phyloP scores from a whole-genome alignment of 1,139 yeast genomes.

The Scheffersomyces cryptocercus region DNA sequence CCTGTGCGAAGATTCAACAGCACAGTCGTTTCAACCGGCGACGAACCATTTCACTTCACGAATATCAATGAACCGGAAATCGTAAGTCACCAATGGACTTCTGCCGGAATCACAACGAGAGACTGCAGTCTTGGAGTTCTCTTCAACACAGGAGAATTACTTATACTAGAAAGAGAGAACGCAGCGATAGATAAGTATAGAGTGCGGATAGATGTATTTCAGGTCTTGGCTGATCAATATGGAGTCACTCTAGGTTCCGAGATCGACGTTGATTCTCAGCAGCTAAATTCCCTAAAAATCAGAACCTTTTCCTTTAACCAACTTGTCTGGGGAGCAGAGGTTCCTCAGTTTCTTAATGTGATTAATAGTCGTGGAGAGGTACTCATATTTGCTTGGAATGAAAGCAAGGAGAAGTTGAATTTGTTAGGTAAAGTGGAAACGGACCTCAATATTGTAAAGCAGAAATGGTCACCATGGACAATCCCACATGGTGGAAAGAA shows the following conservation, averaged over 20 bases:
- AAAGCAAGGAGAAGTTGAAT: slow-evolving; percentile 11
- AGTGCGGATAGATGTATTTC: slow-evolving; percentile 29
- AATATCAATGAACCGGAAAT: slow-evolving; percentile 37
- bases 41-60: slow-evolving; percentile 31
- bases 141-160: slow-evolving; percentile 41
- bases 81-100: slow-evolving; percentile 40
- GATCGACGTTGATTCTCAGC: slow-evolving; percentile 12
- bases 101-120: slow-evolving; percentile 21
- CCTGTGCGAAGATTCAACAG: slow-evolving; percentile 33
- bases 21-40: slow-evolving; percentile 27
- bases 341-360: slow-evolving; percentile 14
- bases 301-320: slow-evolving; percentile 30
- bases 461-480: slow-evolving; percentile 26
- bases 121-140: slow-evolving; percentile 36
- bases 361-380: slow-evolving; percentile 19
- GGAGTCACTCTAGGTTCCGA: slow-evolving; percentile 12
- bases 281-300: slow-evolving; percentile 25
- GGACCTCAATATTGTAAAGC: slow-evolving; percentile 15
- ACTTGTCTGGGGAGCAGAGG: slow-evolving; percentile 11
- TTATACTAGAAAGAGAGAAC: slow-evolving; percentile 30
- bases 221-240: slow-evolving; percentile 25
- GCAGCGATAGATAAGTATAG: slow-evolving; percentile 23
- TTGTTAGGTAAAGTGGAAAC: slow-evolving; percentile 6
- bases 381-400: slow-evolving; percentile 19
- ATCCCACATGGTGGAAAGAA: not conserved